Evolutionary conservation across 2,329 filamentous ascomycete genomes (phyloP).

Genomic region (Sclerotinia trifoliorum): DNA sequence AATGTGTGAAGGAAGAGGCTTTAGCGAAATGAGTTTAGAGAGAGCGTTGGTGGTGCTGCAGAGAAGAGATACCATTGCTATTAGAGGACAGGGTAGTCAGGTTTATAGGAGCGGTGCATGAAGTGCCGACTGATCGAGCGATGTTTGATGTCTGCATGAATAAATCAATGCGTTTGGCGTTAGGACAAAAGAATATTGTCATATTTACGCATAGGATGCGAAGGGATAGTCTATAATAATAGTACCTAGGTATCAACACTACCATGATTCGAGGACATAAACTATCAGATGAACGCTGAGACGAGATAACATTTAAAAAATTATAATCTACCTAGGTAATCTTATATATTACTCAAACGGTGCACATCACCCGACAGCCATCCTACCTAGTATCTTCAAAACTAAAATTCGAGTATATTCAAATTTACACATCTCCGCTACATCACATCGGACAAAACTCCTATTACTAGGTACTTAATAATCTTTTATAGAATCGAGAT

Average conservation of each 20-base stretch:
- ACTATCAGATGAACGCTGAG: background rate
- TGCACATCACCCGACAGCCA: background rate
- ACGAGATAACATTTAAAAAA: background rate
- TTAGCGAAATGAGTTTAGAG: slow-evolving; percentile 82
- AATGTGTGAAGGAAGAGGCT: slow-evolving; percentile 89
- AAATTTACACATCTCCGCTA: too few relatives aligned
- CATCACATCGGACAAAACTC: too few relatives aligned
- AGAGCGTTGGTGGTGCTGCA: slow-evolving; percentile 83
- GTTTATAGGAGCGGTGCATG: slow-evolving; percentile 72
- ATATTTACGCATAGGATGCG: slow-evolving; percentile 1
- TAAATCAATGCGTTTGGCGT: slow-evolving; percentile 14
- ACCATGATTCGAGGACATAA: background rate
- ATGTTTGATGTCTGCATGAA: slow-evolving; percentile 14
- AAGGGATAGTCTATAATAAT: background rate
- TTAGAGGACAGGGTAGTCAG: slow-evolving; percentile 72
- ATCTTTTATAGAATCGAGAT: too few relatives aligned
- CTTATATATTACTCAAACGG: background rate
- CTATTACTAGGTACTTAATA: too few relatives aligned
- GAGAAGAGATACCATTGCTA: slow-evolving; percentile 80
- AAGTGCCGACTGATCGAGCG: background rate
- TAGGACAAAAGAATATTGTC: background rate
- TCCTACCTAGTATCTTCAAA: background rate
- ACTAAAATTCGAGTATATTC: too few relatives aligned
- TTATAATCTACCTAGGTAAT: background rate
- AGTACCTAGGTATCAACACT: background rate